Percentiles rank a stretch among this genome's conserved stretches.
Conservation (phyloP, 208 protist genomes). For the Leishmania gerbilli region DNA sequence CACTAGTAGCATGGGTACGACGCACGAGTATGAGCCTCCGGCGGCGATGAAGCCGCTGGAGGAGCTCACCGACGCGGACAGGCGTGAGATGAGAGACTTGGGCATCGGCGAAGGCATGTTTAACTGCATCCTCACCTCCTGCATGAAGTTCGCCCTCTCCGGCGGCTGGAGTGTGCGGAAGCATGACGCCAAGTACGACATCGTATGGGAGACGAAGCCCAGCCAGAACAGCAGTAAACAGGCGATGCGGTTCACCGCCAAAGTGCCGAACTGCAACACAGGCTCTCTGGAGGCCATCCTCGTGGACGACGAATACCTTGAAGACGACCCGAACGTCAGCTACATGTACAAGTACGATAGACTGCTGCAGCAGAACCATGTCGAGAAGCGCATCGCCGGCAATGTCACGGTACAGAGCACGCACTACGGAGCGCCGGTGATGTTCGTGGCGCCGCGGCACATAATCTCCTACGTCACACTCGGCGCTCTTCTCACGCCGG, state of each 20-base stretch:
- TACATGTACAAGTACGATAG: slow-evolving; percentile 42
- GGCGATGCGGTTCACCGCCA: slow-evolving; percentile 33
- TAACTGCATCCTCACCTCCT: slow-evolving; percentile 15
- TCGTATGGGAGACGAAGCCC: slow-evolving; percentile 23
- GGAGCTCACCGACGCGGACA: slow-evolving; percentile 30
- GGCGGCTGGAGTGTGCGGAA: slow-evolving; percentile 21
- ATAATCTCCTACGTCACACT: slow-evolving; percentile 34
- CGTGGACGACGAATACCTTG: slow-evolving; percentile 33
- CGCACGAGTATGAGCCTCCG: not conserved
- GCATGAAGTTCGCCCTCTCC: slow-evolving; percentile 15
- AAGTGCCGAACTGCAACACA: slow-evolving; percentile 39
- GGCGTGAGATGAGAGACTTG: slow-evolving; percentile 22
- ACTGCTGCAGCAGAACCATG: slow-evolving; percentile 23
- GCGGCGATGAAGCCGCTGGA: slow-evolving; percentile 16
- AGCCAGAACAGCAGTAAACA: slow-evolving; percentile 31
- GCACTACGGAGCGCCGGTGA: slow-evolving; percentile 34
- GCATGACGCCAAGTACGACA: slow-evolving; percentile 10
- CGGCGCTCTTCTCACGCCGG: slow-evolving; percentile 37
- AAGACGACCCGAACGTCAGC: slow-evolving; percentile 30
- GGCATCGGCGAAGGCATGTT: slow-evolving; percentile 26
- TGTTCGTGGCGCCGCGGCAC: slow-evolving; percentile 35
- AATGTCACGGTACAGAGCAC: slow-evolving; percentile 38
- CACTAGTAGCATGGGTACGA: slow-evolving; percentile 12
- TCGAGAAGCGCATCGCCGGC: slow-evolving; percentile 23
- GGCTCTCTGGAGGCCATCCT: slow-evolving; percentile 37